phyloP scores from a whole-genome alignment of 176 grass and related monocot genomes.

The Phragmites australis region DNA sequence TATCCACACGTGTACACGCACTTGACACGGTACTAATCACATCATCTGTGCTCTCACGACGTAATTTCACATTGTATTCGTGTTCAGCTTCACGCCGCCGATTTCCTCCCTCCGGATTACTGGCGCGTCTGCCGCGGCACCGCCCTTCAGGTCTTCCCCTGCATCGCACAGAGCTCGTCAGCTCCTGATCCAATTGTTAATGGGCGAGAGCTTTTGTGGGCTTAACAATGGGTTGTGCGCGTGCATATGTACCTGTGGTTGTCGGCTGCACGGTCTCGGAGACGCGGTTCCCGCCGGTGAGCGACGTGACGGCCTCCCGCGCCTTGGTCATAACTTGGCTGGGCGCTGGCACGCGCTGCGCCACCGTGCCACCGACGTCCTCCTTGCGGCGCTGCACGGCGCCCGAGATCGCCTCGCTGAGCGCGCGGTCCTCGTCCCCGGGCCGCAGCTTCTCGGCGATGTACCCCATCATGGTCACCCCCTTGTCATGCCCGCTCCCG shows the following conservation, averaged over 20 bases:
- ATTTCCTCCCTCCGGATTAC: slow-evolving; percentile 28
- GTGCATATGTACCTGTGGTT: slow-evolving; percentile 1
- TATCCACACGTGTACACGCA: background rate
- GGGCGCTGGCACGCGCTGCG: slow-evolving; percentile 26
- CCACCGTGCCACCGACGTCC: slow-evolving; percentile 29
- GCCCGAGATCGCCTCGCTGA: slow-evolving; percentile 65
- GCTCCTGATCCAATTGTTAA: background rate
- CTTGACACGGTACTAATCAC: background rate
- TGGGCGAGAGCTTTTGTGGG: background rate
- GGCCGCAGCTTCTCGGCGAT: slow-evolving; percentile 76
- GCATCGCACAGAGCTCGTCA: background rate
- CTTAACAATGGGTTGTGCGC: background rate
- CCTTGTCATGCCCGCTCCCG: slow-evolving; percentile 46
- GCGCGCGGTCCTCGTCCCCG: slow-evolving; percentile 59
- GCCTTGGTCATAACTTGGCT: slow-evolving; percentile 35
- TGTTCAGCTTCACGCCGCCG: background rate
- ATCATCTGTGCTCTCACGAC: too few species aligned
- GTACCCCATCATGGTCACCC: slow-evolving; percentile 47
- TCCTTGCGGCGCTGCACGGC: slow-evolving; percentile 59
- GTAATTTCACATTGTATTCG: background rate
- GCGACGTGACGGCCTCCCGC: slow-evolving; percentile 56
- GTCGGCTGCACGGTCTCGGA: slow-evolving; percentile 41
- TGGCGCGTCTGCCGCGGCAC: background rate
- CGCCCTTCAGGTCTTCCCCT: slow-evolving; percentile 5
- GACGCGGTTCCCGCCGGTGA: slow-evolving; percentile 49